Base-by-base conservation (phyloP, 331 rosid genomes). In the Cydonia oblonga region DNA sequence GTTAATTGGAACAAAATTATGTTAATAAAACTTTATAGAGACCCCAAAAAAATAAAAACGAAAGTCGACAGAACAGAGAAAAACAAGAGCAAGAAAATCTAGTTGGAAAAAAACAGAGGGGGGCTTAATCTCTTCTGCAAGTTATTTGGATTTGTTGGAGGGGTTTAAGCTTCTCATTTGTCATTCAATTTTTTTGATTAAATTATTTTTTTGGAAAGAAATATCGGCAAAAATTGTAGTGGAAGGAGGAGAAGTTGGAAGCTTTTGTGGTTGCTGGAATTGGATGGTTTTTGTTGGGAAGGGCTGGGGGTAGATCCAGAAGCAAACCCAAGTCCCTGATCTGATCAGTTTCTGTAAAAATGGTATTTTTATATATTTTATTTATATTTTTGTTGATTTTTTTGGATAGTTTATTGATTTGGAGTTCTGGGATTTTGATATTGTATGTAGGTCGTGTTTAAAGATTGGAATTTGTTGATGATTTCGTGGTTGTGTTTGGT, bases 351-450 rank as follows among this genome's bases (percentile, higher is more conserved):
- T 77, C 72, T 42, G 49, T 38, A 61, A 65, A 35, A 66, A 90
- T 88, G 96, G 96, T 90, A 90, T 28, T 38, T 69, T 38, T 69
- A 56, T n/a, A n/a, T n/a, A n/a, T n/a, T n/a, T n/a, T n/a, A n/a
- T n/a, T n/a, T n/a, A n/a, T n/a, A n/a, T n/a, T 59, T 40, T 40
- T 40, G 46, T 40, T 40, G 46, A 10, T 40, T 40, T 40, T 56
- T 67, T 61, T 15, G 22, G 52, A 49, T 68, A 35, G 22, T 42
- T 42, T 74, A 77, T 80, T 68, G 51, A 38, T 70, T 67, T 52
- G 60, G 66, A 80, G 87, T 81, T 77, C 5, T 62, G 58, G 60
- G 73, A 54, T 72, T 22, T 42, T 26, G 46, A 68, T 4, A 44
- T 83, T 30, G 1, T 30, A 12, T 64, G 74, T 42, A 54, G 25